Evolutionary conservation across 2,329 filamentous ascomycete genomes (phyloP).

Genomic region (Arthrobotrys iridis): DNA sequence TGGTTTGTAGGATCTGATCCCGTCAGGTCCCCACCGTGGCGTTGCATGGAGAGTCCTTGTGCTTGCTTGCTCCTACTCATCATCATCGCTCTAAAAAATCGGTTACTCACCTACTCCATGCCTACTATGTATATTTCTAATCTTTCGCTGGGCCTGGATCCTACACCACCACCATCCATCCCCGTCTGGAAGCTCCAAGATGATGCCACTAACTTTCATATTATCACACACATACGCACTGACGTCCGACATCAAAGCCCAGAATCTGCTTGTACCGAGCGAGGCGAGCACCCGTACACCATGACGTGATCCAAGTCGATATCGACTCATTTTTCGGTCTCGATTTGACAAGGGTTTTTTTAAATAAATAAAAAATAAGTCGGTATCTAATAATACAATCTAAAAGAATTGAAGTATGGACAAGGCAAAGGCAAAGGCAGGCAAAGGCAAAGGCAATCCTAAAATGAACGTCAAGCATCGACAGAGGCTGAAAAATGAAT

Average conservation of each 20-base stretch:
- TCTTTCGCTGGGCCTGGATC: constrained; percentile 9
- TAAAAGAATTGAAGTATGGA: constrained; percentile 30
- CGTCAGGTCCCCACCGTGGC: constrained; percentile 14
- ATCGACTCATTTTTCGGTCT: constrained; percentile 36
- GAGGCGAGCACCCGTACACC: not conserved
- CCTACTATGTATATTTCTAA: constrained; percentile 22
- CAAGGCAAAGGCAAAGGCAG: not conserved
- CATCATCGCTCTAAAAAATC: not conserved
- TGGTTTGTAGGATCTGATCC: constrained; percentile 28
- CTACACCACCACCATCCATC: too few species aligned
- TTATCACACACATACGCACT: not conserved
- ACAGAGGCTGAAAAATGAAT: constrained; percentile 1
- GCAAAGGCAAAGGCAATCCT: constrained; percentile 18
- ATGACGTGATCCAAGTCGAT: constrained; percentile 17
- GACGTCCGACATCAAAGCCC: not conserved
- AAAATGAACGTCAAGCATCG: constrained; percentile 37
- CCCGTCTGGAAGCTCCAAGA: not conserved
- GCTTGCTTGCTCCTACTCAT: not conserved
- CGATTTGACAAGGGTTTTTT: not conserved
- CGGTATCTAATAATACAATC: constrained; percentile 53
- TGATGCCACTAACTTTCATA: constrained; percentile 12
- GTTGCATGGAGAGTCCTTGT: not conserved
- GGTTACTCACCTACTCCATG: not conserved
- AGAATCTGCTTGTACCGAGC: not conserved
- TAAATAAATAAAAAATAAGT: too few species aligned